Evolutionary conservation across 2,329 filamentous ascomycete genomes (phyloP).

Genomic region (Colletotrichum navitas): DNA sequence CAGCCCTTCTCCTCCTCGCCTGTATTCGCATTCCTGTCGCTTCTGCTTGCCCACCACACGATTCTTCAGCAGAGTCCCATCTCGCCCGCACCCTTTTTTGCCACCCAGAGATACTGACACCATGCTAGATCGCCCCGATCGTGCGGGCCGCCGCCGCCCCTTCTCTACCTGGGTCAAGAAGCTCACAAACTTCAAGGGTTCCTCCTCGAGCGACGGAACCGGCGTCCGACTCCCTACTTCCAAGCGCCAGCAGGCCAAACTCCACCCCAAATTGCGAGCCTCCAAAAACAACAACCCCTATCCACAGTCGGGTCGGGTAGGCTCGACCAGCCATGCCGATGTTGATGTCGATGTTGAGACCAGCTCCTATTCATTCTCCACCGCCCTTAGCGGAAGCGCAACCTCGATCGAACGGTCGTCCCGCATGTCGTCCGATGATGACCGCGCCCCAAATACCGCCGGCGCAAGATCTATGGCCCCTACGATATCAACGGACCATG

Average conservation of each 20-base stretch:
- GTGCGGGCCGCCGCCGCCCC: conserved; percentile 78
- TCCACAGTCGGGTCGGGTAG: conserved; percentile 78
- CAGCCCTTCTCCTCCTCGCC: neutral
- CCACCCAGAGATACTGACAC: conserved; percentile 48
- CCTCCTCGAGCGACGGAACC: conserved; percentile 68
- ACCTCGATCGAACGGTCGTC: conserved; percentile 71
- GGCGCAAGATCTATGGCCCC: conserved; percentile 81
- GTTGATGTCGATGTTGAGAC: conserved; percentile 40
- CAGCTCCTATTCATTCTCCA: conserved; percentile 69
- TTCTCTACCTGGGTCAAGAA: conserved; percentile 97
- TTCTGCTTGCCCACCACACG: neutral
- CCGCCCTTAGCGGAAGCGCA: conserved; percentile 65
- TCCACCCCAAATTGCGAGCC: conserved; percentile 67
- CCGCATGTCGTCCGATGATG: conserved; percentile 70
- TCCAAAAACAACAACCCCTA: conserved; percentile 91
- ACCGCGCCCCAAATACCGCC: conserved; percentile 67
- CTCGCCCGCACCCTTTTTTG: conserved; percentile 8
- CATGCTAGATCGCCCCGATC: conserved; percentile 72
- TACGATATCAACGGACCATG: conserved; percentile 86
- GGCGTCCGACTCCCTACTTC: conserved; percentile 49
- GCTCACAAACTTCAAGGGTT: conserved; percentile 84
- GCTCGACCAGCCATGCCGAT: conserved; percentile 47
- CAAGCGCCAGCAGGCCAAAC: conserved; percentile 58
- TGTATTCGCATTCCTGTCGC: neutral
- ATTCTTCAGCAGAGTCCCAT: conserved; percentile 8